Evolutionary conservation across 2,329 filamentous ascomycete genomes (phyloP), one percentile per base, ranked within the genome.

Genomic region (Pseudocercospora crystallina): DNA sequence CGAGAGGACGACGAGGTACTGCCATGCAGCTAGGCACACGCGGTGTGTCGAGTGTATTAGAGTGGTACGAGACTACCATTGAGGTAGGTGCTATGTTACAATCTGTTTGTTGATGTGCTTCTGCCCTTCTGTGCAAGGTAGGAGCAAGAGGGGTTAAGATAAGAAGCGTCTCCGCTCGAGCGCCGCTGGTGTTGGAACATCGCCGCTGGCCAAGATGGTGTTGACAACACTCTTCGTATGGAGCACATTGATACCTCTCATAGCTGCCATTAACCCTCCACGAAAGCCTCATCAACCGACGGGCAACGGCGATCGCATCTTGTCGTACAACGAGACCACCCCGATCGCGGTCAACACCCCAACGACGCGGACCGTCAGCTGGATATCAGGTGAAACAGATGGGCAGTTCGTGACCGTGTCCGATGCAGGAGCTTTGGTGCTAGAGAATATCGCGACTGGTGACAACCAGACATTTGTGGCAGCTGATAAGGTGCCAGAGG

Each of bases 361-460:
- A 8, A 46, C 42, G 1, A 48, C 53, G 36, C 48, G 48, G 20
- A 34, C 39, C 2, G 50, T 57, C 2, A 73, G 72, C 40, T 87
- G 83, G 84, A 75, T 83, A 3, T 71, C 76, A 8, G 78, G 77
- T 3, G 80, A 78, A 1, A 73, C 75, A 30, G 84, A 87, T 57
- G 84, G 84, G 15, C 76, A 82, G 43, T 85, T 82, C 66, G 80
- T 86, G 59, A 80, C 76, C 40, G 69, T 69, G 39, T 75, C 69
- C 47, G 65, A 68, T 3, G 74, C 75, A 47, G 79, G 78, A 8
- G 76, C 80, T 29, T 71, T 87, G 5, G 67, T 84, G 5, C 77
- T 87, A 29, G 77, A 81, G 61, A 82, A 85, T 61, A 80, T 86
- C 43, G 76, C 80, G 34, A 83, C 80, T 0, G 78, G 79, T 37